Evolutionary conservation across 768 basidiomycete species (phyloP).

Genomic region (Pleurotus cornucopiae): DNA sequence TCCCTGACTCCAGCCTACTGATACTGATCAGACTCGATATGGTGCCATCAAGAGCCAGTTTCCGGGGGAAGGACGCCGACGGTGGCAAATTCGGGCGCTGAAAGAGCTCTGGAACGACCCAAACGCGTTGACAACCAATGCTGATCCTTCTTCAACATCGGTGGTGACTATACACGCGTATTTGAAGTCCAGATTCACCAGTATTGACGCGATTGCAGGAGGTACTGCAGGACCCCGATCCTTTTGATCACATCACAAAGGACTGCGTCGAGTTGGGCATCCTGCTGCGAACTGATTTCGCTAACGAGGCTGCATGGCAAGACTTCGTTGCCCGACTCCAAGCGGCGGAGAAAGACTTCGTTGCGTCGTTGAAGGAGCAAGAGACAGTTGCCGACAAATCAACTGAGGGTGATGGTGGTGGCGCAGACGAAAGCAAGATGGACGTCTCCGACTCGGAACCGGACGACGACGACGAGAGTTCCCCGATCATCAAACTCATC

Average conservation of each 20-base stretch:
- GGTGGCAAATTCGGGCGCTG: constrained; percentile 7
- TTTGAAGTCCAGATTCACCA: background rate
- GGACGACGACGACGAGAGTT: constrained; percentile 17
- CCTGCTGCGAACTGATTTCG: constrained; percentile 70
- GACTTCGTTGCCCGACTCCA: constrained; percentile 46
- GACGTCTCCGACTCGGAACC: constrained; percentile 33
- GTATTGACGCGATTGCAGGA: constrained; percentile 12
- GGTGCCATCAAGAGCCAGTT: constrained; percentile 1
- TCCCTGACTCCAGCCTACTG: background rate
- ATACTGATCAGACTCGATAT: constrained; percentile 7
- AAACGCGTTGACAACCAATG: background rate
- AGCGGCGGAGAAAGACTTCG: constrained; percentile 55
- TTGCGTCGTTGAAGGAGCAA: constrained; percentile 22
- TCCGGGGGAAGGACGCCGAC: constrained; percentile 11
- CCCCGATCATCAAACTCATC: constrained; percentile 47
- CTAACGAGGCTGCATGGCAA: constrained; percentile 63
- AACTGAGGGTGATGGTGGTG: constrained; percentile 19
- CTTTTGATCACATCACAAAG: constrained; percentile 41
- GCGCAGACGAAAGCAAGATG: constrained; percentile 17
- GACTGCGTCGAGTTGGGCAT: constrained; percentile 53
- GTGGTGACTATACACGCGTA: background rate
- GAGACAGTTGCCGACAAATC: background rate
- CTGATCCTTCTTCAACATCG: background rate
- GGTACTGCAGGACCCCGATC: constrained; percentile 43
- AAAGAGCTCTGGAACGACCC: constrained; percentile 11